Evolutionary conservation across 1,284 basidiomycete genomes (phyloP).

Genomic region (Ustilago hordei): DNA sequence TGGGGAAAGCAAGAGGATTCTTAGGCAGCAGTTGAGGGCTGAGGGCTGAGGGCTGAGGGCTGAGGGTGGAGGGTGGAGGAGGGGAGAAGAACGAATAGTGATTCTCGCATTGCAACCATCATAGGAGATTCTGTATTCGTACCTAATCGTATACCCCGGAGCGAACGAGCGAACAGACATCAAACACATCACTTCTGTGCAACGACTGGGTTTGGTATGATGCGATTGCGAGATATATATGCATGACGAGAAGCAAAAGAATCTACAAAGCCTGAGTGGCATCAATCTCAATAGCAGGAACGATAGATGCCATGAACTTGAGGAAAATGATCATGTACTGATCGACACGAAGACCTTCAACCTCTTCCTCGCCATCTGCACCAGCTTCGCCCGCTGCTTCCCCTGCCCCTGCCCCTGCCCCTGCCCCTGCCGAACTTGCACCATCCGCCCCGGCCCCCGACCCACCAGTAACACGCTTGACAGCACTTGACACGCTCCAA

Average conservation of each 20-base stretch:
- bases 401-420: background rate
- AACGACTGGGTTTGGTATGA: background rate
- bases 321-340: constrained; percentile 69
- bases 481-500: constrained; percentile 77
- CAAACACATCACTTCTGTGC: background rate
- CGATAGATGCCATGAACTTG: constrained; percentile 68
- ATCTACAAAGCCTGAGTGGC: constrained; percentile 59
- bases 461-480: constrained; percentile 78
- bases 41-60: background rate
- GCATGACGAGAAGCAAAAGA: background rate
- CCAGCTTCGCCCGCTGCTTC: constrained; percentile 5
- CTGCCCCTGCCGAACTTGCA: background rate
- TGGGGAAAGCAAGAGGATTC: background rate
- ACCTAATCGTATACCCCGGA: constrained; percentile 17
- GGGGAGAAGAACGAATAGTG: background rate
- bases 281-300: constrained; percentile 68
- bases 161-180: constrained; percentile 22
- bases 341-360: constrained; percentile 64
- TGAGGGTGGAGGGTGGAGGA: background rate
- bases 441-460: constrained; percentile 11
- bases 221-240: background rate
- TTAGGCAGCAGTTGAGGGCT: background rate
- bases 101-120: background rate
- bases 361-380: constrained; percentile 51
- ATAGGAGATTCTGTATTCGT: background rate